Evolutionary conservation across 176 grass and related monocot species (phyloP).

Genomic region (Zea mays): DNA sequence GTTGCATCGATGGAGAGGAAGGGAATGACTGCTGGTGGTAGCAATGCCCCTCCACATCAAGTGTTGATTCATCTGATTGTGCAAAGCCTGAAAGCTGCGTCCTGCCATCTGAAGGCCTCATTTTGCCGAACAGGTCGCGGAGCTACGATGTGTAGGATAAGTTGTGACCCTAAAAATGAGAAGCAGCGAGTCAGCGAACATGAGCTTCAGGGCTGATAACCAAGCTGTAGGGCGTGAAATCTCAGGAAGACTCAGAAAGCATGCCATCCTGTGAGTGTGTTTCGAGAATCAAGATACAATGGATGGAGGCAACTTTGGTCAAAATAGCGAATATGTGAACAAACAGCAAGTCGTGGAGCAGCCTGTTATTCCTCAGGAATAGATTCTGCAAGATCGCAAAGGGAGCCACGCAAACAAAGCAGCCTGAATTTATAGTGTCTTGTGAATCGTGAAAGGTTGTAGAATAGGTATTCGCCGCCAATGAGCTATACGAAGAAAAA

Average conservation of each 20-base stretch:
- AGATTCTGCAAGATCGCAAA: constrained; percentile 37
- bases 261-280: constrained; percentile 11
- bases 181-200: constrained; percentile 42
- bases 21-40: constrained; percentile 46
- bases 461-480: background rate
- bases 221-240: constrained; percentile 2
- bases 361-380: constrained; percentile 36
- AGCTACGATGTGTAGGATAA: constrained; percentile 29
- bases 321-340: constrained; percentile 20
- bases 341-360: constrained; percentile 38
- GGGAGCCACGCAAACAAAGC: constrained; percentile 44
- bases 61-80: constrained; percentile 69
- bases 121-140: constrained; percentile 36
- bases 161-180: constrained; percentile 40
- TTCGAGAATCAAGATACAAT: constrained; percentile 14
- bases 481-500: too few relatives aligned
- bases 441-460: background rate
- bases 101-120: constrained; percentile 60
- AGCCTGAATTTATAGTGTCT: constrained; percentile 14
- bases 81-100: constrained; percentile 49
- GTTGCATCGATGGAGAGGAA: constrained; percentile 73
- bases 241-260: constrained; percentile 16
- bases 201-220: constrained; percentile 24
- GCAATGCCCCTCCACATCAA: constrained; percentile 69
- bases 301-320: background rate